A percentile compares a stretch with the other conserved stretches of the same genome.
These are phyloP conservation scores for Lichtheimia hyalospora DNA, from an alignment of 371 early-diverging fungal species.

Conservation along the genomic window DNA sequence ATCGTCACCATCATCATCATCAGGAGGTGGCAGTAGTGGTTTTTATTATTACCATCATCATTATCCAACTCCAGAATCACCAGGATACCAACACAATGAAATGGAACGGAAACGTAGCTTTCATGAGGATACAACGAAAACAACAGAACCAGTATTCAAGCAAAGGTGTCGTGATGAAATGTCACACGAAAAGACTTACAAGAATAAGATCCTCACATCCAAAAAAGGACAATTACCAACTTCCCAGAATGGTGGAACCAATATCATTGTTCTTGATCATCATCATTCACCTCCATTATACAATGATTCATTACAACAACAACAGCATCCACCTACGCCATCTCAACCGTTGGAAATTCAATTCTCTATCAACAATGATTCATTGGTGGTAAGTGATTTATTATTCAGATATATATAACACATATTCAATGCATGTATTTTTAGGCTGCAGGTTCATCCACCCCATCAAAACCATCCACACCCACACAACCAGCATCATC, in stretches of 20 bases:
- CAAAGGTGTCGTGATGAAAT: not conserved
- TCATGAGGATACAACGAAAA: not conserved
- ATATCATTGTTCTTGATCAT: too few species aligned
- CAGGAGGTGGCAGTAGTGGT: not conserved
- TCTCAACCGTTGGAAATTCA: too few species aligned
- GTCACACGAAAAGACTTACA: not conserved
- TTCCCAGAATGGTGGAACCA: too few species aligned
- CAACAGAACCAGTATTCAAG: too few species aligned
- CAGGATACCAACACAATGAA: not conserved
- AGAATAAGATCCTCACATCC: not conserved
- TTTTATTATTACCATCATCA: slow-evolving; percentile 2
- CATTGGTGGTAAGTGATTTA: too few species aligned
- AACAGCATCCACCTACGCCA: not conserved
- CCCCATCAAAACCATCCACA: not conserved
- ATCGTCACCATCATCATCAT: not conserved
- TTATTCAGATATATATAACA: too few species aligned
- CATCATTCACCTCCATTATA: too few species aligned
- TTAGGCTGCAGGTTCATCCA: too few species aligned
- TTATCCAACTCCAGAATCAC: slow-evolving; percentile 10
- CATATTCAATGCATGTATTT: too few species aligned
- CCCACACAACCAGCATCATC: slow-evolving; percentile 1
- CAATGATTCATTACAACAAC: too few species aligned
- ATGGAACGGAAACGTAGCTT: not conserved
- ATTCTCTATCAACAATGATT: too few species aligned
- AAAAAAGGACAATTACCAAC: slow-evolving; percentile 2